Conservation (phyloP, 768 basidiomycete species). For the Tubosaeta sp. region DNA sequence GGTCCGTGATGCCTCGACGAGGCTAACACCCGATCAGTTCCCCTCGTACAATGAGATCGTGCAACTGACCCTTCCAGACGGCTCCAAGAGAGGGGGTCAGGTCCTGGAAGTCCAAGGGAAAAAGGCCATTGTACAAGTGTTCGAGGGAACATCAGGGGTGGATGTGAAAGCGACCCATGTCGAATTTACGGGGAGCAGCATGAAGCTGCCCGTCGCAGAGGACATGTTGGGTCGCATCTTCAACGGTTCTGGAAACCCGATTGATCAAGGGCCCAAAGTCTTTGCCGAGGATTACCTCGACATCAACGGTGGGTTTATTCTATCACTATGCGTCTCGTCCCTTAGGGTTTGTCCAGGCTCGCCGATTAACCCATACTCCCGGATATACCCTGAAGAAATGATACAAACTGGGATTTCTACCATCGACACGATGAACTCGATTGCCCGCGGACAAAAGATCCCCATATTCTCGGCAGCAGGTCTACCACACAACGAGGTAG, state of each 20-base stretch:
- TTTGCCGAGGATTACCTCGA: slow-evolving; percentile 99
- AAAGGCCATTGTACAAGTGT: slow-evolving; percentile 99
- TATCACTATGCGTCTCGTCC: not conserved
- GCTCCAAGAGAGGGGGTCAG: slow-evolving; percentile 91
- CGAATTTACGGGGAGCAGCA: slow-evolving; percentile 96
- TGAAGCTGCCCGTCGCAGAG: slow-evolving; percentile 98
- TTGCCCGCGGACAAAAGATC: slow-evolving; percentile 99
- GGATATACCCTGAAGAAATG: slow-evolving; percentile 99
- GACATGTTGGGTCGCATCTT: slow-evolving; percentile 99
- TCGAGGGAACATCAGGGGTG: slow-evolving; percentile 96
- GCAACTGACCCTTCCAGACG: slow-evolving; percentile 90
- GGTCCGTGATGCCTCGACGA: not conserved
- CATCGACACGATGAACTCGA: slow-evolving; percentile 97
- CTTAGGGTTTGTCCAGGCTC: slow-evolving; percentile 57
- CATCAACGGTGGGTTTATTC: slow-evolving; percentile 80
- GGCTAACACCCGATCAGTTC: slow-evolving; percentile 52
- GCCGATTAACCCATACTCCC: slow-evolving; percentile 95
- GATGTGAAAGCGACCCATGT: slow-evolving; percentile 98
- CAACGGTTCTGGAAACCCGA: slow-evolving; percentile 97
- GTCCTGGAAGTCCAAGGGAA: slow-evolving; percentile 98
- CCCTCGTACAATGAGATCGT: slow-evolving; percentile 99
- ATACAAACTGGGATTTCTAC: slow-evolving; percentile 99
- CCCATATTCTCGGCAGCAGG: slow-evolving; percentile 99
- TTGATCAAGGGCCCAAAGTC: slow-evolving; percentile 97
- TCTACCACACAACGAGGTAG: slow-evolving; percentile 95